Conservation (phyloP, 179 eudicot species). For the Patellifolia procumbens region DNA sequence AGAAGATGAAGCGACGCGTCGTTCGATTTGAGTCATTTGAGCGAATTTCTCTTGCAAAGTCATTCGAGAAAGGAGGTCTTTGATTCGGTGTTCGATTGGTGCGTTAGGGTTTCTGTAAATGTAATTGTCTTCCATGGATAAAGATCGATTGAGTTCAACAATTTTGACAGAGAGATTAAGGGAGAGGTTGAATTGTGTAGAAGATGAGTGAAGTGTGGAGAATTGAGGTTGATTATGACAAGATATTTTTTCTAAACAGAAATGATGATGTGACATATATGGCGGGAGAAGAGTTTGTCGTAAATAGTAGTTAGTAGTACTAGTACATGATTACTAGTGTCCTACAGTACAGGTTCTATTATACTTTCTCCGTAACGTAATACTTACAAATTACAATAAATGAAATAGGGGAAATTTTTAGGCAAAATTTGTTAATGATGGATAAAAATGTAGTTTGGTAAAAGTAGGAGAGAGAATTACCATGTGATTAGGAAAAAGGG, state of each 20-base stretch:
- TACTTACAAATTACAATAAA: too few relatives aligned
- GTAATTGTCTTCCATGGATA: conserved; percentile 33
- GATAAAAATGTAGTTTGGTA: too few relatives aligned
- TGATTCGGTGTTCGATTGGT: conserved; percentile 65
- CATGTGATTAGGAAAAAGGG: too few relatives aligned
- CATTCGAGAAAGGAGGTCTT: conserved; percentile 76
- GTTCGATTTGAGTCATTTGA: conserved; percentile 87
- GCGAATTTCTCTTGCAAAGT: conserved; percentile 76
- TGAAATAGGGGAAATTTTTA: too few relatives aligned
- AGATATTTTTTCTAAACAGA: background rate
- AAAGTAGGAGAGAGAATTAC: too few relatives aligned
- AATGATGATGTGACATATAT: background rate
- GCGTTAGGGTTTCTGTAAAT: conserved; percentile 66
- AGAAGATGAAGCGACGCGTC: conserved; percentile 54
- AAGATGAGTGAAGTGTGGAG: background rate
- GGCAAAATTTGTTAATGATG: too few relatives aligned
- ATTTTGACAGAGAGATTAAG: background rate
- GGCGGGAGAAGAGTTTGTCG: conserved; percentile 24
- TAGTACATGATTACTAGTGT: too few relatives aligned
- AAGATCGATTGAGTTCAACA: background rate
- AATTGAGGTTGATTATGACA: background rate
- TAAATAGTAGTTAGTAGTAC: too few relatives aligned
- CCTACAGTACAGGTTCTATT: too few relatives aligned
- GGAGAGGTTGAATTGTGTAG: background rate
- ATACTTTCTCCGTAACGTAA: too few relatives aligned